Conservation (phyloP, 1,139 yeast genomes). For the Cylindricascospora bacillispora region DNA sequence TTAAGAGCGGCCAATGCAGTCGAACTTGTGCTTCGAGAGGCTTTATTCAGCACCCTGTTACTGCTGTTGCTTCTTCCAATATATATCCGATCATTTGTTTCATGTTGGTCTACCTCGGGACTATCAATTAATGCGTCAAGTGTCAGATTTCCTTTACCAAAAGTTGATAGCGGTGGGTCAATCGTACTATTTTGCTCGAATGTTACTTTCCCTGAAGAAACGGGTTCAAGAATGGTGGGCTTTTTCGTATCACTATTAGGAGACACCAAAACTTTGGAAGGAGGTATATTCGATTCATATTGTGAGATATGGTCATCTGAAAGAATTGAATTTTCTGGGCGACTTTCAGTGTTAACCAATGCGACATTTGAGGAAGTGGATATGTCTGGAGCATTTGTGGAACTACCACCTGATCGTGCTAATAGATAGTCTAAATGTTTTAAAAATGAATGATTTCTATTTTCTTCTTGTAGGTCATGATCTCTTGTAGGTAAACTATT, state of each 20-base stretch:
- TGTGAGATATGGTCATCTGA: too few species aligned
- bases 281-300: too few species aligned
- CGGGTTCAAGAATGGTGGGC: too few species aligned
- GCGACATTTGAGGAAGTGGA: too few species aligned
- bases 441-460: conserved; percentile 23
- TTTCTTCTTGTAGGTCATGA: conserved; percentile 5
- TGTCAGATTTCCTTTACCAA: conserved; percentile 63
- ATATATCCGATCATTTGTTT: conserved; percentile 1
- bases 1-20: conserved; percentile 1
- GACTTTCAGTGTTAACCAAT: neutral
- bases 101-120: conserved; percentile 3
- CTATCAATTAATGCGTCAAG: conserved; percentile 37
- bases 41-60: neutral
- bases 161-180: conserved; percentile 37
- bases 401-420: too few species aligned
- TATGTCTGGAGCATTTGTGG: too few species aligned
- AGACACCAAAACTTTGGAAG: too few species aligned
- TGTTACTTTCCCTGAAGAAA: too few species aligned
- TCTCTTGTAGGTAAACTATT: neutral
- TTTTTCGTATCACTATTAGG: too few species aligned
- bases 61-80: neutral
- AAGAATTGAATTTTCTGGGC: neutral
- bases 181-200: conserved; percentile 33
- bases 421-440: conserved; percentile 29
- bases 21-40: conserved; percentile 1